These are phyloP conservation scores for Aspergillus glaucus DNA, from an alignment of 2,329 filamentous ascomycete species.

Conservation along the genomic window DNA sequence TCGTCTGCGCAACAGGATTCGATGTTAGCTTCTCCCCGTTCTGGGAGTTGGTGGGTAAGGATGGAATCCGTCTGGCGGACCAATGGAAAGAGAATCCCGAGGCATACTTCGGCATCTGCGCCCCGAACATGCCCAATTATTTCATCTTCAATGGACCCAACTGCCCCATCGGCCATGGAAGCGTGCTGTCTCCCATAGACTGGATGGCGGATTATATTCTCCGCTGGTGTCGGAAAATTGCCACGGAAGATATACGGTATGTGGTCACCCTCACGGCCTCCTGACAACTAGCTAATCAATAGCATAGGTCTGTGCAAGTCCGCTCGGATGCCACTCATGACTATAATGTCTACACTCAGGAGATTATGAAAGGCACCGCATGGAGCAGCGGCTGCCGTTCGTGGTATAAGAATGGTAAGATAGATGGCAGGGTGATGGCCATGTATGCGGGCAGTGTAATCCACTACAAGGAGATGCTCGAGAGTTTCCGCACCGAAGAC, in stretches of 20 bases:
- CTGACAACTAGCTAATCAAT: neutral
- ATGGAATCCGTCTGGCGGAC: slow-evolving; percentile 20
- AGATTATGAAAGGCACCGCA: slow-evolving; percentile 25
- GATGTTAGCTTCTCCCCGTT: slow-evolving; percentile 21
- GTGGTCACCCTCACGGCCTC: neutral
- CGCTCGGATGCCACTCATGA: slow-evolving; percentile 23
- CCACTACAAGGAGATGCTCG: slow-evolving; percentile 13
- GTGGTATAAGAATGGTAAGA: slow-evolving; percentile 26
- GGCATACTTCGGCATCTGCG: slow-evolving; percentile 16
- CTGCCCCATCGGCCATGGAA: slow-evolving; percentile 22
- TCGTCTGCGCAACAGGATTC: slow-evolving; percentile 31
- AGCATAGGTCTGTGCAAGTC: slow-evolving; percentile 16
- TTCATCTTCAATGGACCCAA: slow-evolving; percentile 27
- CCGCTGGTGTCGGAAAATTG: slow-evolving; percentile 26
- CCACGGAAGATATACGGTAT: slow-evolving; percentile 26
- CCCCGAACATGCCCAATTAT: slow-evolving; percentile 24
- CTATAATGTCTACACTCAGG: slow-evolving; percentile 29
- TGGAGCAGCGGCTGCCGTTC: slow-evolving; percentile 22
- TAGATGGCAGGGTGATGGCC: slow-evolving; percentile 11
- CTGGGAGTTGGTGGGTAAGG: slow-evolving; percentile 19
- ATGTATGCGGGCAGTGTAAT: slow-evolving; percentile 10
- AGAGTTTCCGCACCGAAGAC: slow-evolving; percentile 15
- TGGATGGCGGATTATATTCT: slow-evolving; percentile 21
- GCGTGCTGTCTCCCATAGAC: slow-evolving; percentile 16
- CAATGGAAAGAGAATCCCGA: slow-evolving; percentile 20